Base-by-base conservation (phyloP, 192 early-diverging fungal species). In the Backusella morwellensis region DNA sequence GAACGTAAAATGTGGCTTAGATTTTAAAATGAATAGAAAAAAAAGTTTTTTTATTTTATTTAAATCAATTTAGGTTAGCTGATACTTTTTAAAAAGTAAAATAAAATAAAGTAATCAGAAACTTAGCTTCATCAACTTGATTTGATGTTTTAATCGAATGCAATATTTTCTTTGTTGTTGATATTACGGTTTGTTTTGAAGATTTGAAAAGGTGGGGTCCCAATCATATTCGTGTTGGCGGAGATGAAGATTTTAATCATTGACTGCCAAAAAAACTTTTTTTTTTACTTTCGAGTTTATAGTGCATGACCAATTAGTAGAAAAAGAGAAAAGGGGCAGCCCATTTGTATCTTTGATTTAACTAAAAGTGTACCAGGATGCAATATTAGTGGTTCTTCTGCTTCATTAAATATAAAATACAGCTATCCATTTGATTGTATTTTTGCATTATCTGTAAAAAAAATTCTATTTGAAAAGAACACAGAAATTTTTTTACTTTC, bases 331-430 rank as follows among this genome's bases (percentile, higher is more conserved):
- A 23, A 8, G 11, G 23, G 3, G 29, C 23, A 4, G 56, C 29
- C n/a, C 21, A 63, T 14, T 63, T 26, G 56, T 63, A 63, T 26
- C 56, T 29, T 63, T 63, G 21, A 14, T 29, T 23, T 63, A 29
- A 63, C 56, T 63, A 63, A 63, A 63, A 63, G 23, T 63, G 56
- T 63, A 63, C 12, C 12, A 9, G 9, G 26, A 63, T 63, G 47
- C 56, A 63, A 63, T 63, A 63, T 63, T 63, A 63, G 56, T 63
- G 56, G 56, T 63, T 63, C 21, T 29, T 63, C 11, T 14, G 56
- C 56, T 63, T 63, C 56, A 29, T 63, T 63, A 63, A 63, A 29
- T 12, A 29, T 63, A 63, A 29, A 63, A 63, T 29, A 63, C 56
- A 63, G 56, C 2, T 29, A 9, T 63, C 9, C n/a, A 14, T 32